A percentile compares a stretch with the other conserved stretches of the same genome.
Evolutionary conservation across 1,139 yeast species (phyloP).

Genomic region (Yamadazyma buinensis): DNA sequence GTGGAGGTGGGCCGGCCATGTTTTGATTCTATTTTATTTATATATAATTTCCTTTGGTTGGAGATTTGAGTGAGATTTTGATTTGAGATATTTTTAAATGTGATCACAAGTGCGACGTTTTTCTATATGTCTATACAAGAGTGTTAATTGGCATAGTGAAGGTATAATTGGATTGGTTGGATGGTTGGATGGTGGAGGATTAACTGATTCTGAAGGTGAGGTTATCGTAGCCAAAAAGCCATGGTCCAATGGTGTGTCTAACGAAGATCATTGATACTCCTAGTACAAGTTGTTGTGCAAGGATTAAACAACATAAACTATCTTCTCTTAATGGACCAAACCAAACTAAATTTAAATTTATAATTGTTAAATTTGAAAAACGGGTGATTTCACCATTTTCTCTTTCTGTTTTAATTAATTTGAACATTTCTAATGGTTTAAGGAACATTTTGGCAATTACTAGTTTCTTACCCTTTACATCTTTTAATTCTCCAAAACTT

Average conservation of each 20-base stretch:
- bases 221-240: conserved; percentile 88
- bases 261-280: conserved; percentile 67
- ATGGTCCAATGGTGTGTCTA: conserved; percentile 82
- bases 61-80: background rate
- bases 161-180: conserved; percentile 36
- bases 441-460: conserved; percentile 13
- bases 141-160: conserved; percentile 14
- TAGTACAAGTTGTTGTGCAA: conserved; percentile 57
- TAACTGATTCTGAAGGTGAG: conserved; percentile 40
- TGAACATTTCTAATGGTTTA: conserved; percentile 34
- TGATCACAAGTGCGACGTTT: background rate
- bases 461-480: background rate
- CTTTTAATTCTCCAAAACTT: conserved; percentile 33
- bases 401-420: conserved; percentile 48
- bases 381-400: conserved; percentile 34
- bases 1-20: conserved; percentile 17
- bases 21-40: too few species aligned
- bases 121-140: too few species aligned
- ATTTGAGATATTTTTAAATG: background rate
- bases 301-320: conserved; percentile 54
- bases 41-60: too few species aligned
- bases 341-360: conserved; percentile 78
- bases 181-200: conserved; percentile 40
- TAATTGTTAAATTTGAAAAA: conserved; percentile 81
- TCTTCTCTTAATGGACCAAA: conserved; percentile 90